A percentile compares a stretch with the other conserved stretches of the same genome.
These are phyloP conservation scores for Stephania cephalantha DNA, from an alignment of 164 flowering plant species.

Conservation along the genomic window DNA sequence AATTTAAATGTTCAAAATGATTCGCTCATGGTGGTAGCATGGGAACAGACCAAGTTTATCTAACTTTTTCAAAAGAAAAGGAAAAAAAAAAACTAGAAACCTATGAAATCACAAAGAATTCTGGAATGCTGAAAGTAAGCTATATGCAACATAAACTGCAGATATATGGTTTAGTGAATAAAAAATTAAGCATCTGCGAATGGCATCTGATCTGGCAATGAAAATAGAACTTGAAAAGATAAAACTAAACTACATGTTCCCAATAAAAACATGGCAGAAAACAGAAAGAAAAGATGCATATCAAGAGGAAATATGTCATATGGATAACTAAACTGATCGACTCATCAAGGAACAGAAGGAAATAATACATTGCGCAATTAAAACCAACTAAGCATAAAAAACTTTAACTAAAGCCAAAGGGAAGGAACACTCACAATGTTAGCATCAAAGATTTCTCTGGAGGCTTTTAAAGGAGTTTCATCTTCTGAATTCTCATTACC, in stretches of 20 bases:
- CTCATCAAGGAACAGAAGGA: neutral
- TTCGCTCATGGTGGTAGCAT: neutral
- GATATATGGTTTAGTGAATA: neutral
- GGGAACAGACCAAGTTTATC: too few relatives aligned
- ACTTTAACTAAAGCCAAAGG: neutral
- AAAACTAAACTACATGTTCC: neutral
- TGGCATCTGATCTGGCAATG: neutral
- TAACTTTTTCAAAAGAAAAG: too few relatives aligned
- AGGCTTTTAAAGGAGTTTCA: conserved; percentile 19
- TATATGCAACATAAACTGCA: neutral
- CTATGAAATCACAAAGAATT: too few relatives aligned
- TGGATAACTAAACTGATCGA: neutral
- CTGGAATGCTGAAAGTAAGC: too few relatives aligned
- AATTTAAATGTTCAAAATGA: neutral
- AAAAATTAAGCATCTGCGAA: neutral
- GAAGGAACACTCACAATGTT: conserved; percentile 36
- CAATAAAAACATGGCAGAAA: neutral
- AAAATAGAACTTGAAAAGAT: neutral
- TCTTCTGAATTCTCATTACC: conserved; percentile 30
- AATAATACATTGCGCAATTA: neutral
- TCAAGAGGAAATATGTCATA: neutral
- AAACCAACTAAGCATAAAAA: neutral
- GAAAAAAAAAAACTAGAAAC: too few relatives aligned
- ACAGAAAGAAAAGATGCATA: neutral
- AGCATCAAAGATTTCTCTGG: conserved; percentile 26